Percentiles rank a stretch among this genome's conserved stretches.
phyloP scores from a whole-genome alignment of 2,329 filamentous ascomycete genomes.

The Sclerotinia glacialis region DNA sequence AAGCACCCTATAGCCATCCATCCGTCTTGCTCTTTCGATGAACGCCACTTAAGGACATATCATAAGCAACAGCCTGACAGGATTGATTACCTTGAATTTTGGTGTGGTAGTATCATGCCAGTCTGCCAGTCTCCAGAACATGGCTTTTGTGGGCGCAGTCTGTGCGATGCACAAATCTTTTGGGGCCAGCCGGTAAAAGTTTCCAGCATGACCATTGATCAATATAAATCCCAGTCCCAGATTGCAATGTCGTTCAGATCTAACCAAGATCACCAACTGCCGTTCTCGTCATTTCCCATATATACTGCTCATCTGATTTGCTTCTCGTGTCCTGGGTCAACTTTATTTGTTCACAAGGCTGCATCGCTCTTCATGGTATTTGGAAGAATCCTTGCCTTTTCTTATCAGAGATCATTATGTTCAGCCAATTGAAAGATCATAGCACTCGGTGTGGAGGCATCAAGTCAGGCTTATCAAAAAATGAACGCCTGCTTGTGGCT shows the following conservation, averaged over 20 bases:
- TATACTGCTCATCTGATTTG: conserved; percentile 21
- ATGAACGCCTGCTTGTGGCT: background rate
- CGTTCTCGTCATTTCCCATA: conserved; percentile 16
- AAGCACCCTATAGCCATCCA: background rate
- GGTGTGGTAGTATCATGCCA: conserved; percentile 9
- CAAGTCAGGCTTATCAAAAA: conserved; percentile 1
- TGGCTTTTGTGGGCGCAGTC: conserved; percentile 6
- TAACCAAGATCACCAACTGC: conserved; percentile 23
- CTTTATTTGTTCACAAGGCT: conserved; percentile 16
- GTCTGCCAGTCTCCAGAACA: no score
- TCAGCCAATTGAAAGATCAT: background rate
- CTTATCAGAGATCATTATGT: background rate
- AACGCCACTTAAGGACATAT: conserved; percentile 10
- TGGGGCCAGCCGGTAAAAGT: conserved; percentile 20
- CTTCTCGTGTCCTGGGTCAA: conserved; percentile 14
- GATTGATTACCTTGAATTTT: background rate
- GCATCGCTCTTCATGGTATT: conserved; percentile 10
- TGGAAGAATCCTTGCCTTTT: conserved; percentile 5
- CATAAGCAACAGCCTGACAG: conserved; percentile 15
- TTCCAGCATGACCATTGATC: conserved; percentile 20
- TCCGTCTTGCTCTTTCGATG: conserved; percentile 1
- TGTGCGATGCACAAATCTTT: background rate
- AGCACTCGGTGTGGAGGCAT: background rate
- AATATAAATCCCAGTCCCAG: conserved; percentile 16
- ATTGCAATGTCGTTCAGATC: conserved; percentile 20